Conservation (phyloP, 1,284 basidiomycete species). For the Lentinula novae-zelandiae region DNA sequence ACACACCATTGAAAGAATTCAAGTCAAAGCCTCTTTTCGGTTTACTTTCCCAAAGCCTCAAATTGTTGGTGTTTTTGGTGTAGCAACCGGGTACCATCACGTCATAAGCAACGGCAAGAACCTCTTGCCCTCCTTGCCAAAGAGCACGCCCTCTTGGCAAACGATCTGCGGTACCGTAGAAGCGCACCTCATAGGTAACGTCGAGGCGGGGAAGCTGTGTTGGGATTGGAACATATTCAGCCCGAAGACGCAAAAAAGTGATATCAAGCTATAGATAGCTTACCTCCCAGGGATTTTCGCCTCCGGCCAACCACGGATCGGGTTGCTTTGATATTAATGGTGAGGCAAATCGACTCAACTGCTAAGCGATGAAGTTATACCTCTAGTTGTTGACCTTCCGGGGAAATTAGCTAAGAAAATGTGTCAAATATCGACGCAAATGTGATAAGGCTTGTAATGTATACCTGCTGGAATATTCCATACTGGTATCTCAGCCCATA, state of each 20-base stretch:
- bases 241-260: neutral
- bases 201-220: conserved; percentile 71
- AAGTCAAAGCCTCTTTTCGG: conserved; percentile 91
- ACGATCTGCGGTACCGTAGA: conserved; percentile 80
- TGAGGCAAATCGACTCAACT: neutral
- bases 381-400: conserved; percentile 84
- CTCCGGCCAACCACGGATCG: conserved; percentile 83
- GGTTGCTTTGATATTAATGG: conserved; percentile 63
- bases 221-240: neutral
- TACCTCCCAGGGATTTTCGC: conserved; percentile 84
- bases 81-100: conserved; percentile 87
- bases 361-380: conserved; percentile 25
- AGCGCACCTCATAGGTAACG: conserved; percentile 77
- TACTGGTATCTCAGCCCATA: conserved; percentile 88
- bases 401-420: conserved; percentile 56
- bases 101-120: conserved; percentile 87
- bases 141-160: conserved; percentile 60
- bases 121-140: conserved; percentile 91
- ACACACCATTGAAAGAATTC: conserved; percentile 82
- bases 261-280: neutral
- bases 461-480: conserved; percentile 86
- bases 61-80: conserved; percentile 75
- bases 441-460: neutral
- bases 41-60: conserved; percentile 81
- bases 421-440: neutral